Evolutionary conservation across 208 protist species (phyloP).

Genomic region (Acanthamoeba culbertsoni): DNA sequence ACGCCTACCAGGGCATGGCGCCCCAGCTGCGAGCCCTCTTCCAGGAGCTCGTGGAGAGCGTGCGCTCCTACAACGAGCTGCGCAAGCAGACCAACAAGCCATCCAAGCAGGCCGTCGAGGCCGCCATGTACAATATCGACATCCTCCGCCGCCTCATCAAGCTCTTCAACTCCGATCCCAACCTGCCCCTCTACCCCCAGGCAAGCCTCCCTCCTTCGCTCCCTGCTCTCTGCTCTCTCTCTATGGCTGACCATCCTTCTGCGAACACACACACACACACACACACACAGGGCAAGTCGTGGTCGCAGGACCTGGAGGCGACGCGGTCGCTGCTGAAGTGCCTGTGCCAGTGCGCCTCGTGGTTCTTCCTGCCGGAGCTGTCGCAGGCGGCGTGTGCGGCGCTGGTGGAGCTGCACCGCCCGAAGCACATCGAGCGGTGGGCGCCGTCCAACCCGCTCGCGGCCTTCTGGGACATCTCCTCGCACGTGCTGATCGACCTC

Average conservation of each 20-base stretch:
- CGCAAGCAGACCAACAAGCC: constrained; percentile 57
- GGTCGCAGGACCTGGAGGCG: constrained; percentile 42
- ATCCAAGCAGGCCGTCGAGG: neutral
- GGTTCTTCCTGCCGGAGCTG: constrained; percentile 64
- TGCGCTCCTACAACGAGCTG: neutral
- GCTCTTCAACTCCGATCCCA: constrained; percentile 33
- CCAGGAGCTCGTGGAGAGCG: constrained; percentile 48
- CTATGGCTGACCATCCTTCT: neutral
- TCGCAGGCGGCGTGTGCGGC: constrained; percentile 34
- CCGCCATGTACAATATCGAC: neutral
- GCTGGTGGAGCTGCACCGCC: constrained; percentile 69
- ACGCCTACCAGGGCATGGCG: constrained; percentile 52
- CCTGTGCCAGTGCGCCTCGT: constrained; percentile 55
- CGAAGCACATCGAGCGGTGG: constrained; percentile 64
- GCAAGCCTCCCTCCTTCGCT: neutral
- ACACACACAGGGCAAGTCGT: constrained; percentile 7
- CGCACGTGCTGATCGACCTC: constrained; percentile 58
- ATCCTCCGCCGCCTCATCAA: neutral
- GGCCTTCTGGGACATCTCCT: constrained; percentile 75
- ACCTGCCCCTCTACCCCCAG: neutral
- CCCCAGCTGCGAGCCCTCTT: constrained; percentile 56
- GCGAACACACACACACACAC: neutral
- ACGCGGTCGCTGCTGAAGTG: constrained; percentile 58
- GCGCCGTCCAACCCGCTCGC: constrained; percentile 27
- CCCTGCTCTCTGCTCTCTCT: neutral